Evolutionary conservation across 345 rosid genomes (phyloP).

Genomic region (Bruguiera gymnorhiza): DNA sequence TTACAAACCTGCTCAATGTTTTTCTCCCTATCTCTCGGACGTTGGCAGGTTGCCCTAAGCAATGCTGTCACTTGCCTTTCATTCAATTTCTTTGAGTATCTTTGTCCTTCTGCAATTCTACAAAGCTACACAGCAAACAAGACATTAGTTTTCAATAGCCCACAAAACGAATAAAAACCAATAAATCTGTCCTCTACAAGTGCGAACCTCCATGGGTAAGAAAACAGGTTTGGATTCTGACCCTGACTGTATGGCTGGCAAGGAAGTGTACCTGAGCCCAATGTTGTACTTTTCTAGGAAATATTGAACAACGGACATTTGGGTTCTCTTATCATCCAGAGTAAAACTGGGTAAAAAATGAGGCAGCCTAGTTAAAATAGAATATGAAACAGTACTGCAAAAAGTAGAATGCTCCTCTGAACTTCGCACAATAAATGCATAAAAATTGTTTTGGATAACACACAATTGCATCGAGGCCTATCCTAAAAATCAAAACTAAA

Average conservation of each 20-base stretch:
- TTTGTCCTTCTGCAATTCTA: conserved; percentile 53
- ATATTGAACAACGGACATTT: conserved; percentile 47
- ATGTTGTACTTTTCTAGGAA: conserved; percentile 44
- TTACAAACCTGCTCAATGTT: conserved; percentile 20
- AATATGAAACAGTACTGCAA: no score
- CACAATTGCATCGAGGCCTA: no score
- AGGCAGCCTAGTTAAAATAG: not conserved
- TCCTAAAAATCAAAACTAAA: no score
- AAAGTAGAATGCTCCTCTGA: no score
- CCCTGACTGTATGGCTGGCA: conserved; percentile 69
- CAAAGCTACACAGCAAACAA: conserved; percentile 44
- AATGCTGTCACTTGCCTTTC: conserved; percentile 56
- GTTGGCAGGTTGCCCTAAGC: conserved; percentile 68
- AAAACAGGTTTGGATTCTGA: conserved; percentile 50
- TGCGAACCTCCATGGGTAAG: conserved; percentile 76
- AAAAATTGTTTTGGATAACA: no score
- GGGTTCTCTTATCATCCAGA: conserved; percentile 32
- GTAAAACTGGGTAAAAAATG: conserved; percentile 42
- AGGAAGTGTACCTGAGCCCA: conserved; percentile 22
- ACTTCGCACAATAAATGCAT: no score
- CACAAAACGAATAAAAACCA: not conserved
- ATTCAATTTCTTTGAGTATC: conserved; percentile 57
- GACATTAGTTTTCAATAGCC: not conserved
- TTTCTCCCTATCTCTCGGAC: conserved; percentile 43
- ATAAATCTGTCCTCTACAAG: not conserved